Evolutionary conservation across 345 rosid species (phyloP), one percentile per base, ranked within the genome.

Genomic region (Garcia nutans): DNA sequence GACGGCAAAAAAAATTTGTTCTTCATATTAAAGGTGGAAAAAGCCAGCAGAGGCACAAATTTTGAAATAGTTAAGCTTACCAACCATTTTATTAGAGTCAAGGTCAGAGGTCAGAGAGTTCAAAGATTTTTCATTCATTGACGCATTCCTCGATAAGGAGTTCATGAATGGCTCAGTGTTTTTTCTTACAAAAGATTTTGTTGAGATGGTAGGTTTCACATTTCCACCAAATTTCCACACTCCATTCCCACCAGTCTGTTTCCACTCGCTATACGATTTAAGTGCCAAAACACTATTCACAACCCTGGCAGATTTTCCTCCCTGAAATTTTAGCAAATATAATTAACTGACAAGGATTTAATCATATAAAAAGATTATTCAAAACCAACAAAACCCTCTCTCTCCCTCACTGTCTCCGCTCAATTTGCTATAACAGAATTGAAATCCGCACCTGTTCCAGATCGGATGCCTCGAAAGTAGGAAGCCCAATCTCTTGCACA

Each of bases 61-160:
- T 62, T 37, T n/a, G 73, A 45, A 62, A 57, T 52, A 49, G 65
- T 10, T 56, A 73, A 61, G 70, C 37, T 65, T 63, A 81, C 78
- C 74, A 8, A 81, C 84, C 31, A 47, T 45, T 77, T 77, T 81
- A 68, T 65, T 56, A 47, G 31, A 61, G 22, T 69, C 75, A 37
- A 20, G 58, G 24, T 61, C 41, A 22, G 19, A 37, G 56, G 66
- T 44, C n/a, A 49, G 76, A 58, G 68, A 47, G 15, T 77, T 87
- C 33, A 78, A 67, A 74, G 79, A 76, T 49, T 74, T 89, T 33
- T 88, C 90, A 58, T 82, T 76, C 83, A 19, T 71, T 61, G 73
- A 63, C 23, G 3, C 6, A 67, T 41, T 72, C 55, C 71, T 41
- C n/a, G 49, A 23, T 58, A 58, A 45, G 9, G 76, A 71, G 31